These are phyloP conservation scores for Tephrocybe sp. DNA, from an alignment of 768 basidiomycete genomes.

Conservation along the genomic window DNA sequence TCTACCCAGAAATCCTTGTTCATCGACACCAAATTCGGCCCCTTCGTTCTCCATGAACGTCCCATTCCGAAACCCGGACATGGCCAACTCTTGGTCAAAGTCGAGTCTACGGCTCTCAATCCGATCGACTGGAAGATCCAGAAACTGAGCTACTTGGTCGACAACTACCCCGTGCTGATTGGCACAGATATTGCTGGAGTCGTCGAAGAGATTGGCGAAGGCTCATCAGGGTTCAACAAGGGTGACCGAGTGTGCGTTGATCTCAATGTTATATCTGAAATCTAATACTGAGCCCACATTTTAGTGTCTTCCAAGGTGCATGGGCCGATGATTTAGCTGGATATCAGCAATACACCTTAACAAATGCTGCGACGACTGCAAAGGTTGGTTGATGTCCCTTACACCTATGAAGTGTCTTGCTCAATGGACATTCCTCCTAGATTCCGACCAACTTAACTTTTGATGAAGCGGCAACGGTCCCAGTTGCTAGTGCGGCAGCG, in stretches of 20 bases:
- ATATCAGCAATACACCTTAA: constrained; percentile 27
- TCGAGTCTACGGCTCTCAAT: constrained; percentile 40
- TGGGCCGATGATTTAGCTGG: constrained; percentile 13
- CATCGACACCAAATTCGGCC: constrained; percentile 14
- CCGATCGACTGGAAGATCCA: constrained; percentile 54
- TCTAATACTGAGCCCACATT: neutral
- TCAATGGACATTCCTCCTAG: constrained; percentile 21
- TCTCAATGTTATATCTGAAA: neutral
- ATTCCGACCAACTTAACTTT: constrained; percentile 35
- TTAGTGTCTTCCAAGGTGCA: constrained; percentile 16
- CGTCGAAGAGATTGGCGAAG: constrained; percentile 51
- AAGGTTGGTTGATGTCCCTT: constrained; percentile 6
- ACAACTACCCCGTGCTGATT: constrained; percentile 42
- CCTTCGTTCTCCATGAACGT: constrained; percentile 16
- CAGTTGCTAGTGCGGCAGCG: constrained; percentile 26
- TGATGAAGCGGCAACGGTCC: constrained; percentile 36
- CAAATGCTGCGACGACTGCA: constrained; percentile 18
- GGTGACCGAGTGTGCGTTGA: constrained; percentile 52
- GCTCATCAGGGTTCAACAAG: constrained; percentile 43
- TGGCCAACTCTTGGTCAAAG: constrained; percentile 40
- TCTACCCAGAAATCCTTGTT: constrained; percentile 25
- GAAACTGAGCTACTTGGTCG: constrained; percentile 34
- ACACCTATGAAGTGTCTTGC: constrained; percentile 9
- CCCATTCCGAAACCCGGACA: constrained; percentile 27
- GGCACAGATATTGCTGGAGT: constrained; percentile 53